Evolutionary conservation across 345 rosid genomes (phyloP).

Genomic region (Sisymbrium irio): DNA sequence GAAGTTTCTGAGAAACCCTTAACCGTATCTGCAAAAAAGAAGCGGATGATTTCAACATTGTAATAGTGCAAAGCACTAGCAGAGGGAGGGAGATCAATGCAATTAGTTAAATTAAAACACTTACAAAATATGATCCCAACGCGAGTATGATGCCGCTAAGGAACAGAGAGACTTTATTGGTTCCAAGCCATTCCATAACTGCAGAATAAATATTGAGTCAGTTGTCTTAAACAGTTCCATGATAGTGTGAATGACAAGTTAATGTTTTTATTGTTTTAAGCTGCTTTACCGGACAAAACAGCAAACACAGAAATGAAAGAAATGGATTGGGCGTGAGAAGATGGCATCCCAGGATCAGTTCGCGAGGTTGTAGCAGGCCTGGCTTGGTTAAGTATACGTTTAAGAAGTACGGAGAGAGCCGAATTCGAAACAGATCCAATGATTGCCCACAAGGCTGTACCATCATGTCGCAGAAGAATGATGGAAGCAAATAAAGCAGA

Average conservation of each 20-base stretch:
- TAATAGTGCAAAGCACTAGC: neutral
- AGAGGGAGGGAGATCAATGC: neutral
- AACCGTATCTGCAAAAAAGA: conserved; percentile 56
- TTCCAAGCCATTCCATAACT: conserved; percentile 56
- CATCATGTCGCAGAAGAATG: conserved; percentile 64
- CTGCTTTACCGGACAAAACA: conserved; percentile 51
- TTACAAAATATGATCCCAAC: conserved; percentile 55
- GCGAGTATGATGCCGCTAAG: conserved; percentile 41
- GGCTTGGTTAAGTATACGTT: conserved; percentile 65
- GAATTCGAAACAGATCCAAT: conserved; percentile 61
- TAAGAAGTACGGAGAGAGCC: conserved; percentile 48
- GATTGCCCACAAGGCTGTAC: conserved; percentile 60
- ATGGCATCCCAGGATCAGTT: conserved; percentile 93
- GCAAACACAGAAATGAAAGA: conserved; percentile 53
- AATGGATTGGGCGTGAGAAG: conserved; percentile 82
- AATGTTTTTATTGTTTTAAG: neutral
- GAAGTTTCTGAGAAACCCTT: conserved; percentile 72
- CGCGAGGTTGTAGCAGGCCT: conserved; percentile 54
- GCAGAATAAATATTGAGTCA: conserved; percentile 2
- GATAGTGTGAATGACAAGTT: neutral
- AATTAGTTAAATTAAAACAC: conserved; percentile 7
- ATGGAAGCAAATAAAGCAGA: conserved; percentile 48
- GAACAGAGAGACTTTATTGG: conserved; percentile 37
- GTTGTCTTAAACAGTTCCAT: neutral
- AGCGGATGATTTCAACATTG: neutral